Percentiles rank a stretch among this genome's conserved stretches.
Evolutionary conservation across 306 rosid genomes (phyloP).

Genomic region (Vigna angularis): DNA sequence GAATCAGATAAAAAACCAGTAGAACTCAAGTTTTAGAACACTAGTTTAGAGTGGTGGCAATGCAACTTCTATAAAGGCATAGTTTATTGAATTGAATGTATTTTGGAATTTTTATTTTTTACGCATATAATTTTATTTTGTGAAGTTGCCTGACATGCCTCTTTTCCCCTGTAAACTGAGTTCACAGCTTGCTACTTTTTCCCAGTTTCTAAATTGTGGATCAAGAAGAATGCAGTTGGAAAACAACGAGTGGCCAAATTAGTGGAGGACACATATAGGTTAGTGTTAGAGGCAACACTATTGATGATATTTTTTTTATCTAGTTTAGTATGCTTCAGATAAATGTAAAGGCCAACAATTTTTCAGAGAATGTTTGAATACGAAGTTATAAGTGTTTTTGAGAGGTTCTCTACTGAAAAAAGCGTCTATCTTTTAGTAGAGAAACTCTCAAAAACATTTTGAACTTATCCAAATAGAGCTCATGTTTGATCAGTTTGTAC

Average conservation of each 20-base stretch:
- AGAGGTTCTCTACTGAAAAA: neutral
- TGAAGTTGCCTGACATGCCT: constrained; percentile 29
- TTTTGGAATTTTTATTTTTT: constrained; percentile 15
- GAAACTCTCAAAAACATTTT: too few species aligned
- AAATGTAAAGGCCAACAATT: neutral
- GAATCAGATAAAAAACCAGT: neutral
- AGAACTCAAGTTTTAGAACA: neutral
- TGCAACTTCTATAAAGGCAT: neutral
- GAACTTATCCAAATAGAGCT: neutral
- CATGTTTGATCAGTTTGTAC: neutral
- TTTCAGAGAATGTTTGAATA: neutral
- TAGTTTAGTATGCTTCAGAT: constrained; percentile 34
- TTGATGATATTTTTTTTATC: constrained; percentile 20
- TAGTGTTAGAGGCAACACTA: constrained; percentile 46
- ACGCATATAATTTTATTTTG: constrained; percentile 29
- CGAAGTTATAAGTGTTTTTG: neutral
- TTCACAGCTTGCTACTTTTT: constrained; percentile 28
- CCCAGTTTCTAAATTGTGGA: constrained; percentile 74
- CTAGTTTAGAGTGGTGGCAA: constrained; percentile 33
- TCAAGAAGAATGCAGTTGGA: constrained; percentile 79
- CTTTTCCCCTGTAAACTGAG: constrained; percentile 22
- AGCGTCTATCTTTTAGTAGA: neutral
- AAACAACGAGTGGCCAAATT: constrained; percentile 90
- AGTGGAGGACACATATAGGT: constrained; percentile 96
- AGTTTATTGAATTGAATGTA: constrained; percentile 29